Percentiles rank a stretch among this genome's conserved stretches.
Conservation (phyloP, 345 rosid genomes). For the Chamaenerion angustifolium region DNA sequence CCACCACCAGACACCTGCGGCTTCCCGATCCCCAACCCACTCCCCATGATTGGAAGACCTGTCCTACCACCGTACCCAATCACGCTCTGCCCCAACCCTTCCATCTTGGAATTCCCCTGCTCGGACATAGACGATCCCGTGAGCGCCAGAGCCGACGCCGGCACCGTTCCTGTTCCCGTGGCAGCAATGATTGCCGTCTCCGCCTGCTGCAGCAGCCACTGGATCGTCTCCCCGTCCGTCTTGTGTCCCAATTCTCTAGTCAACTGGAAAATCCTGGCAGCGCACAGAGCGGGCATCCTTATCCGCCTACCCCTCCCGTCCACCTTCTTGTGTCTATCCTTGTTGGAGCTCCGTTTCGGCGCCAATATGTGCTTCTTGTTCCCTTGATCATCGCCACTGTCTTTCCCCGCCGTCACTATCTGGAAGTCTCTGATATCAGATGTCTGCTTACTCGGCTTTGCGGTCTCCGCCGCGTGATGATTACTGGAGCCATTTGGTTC, state of each 20-base stretch:
- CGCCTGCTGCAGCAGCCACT: slow-evolving; percentile 55
- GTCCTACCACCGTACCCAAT: slow-evolving; percentile 18
- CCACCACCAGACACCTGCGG: not conserved
- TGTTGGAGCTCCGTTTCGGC: slow-evolving; percentile 49
- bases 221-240: slow-evolving; percentile 76
- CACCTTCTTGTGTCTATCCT: slow-evolving; percentile 63
- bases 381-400: slow-evolving; percentile 11
- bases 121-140: slow-evolving; percentile 38
- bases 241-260: too few relatives aligned
- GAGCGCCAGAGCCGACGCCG: slow-evolving; percentile 38
- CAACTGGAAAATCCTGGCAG: too few relatives aligned
- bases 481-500: slow-evolving; percentile 34
- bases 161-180: slow-evolving; percentile 61
- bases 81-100: slow-evolving; percentile 22
- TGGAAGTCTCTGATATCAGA: slow-evolving; percentile 35
- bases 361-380: slow-evolving; percentile 29
- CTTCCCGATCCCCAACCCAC: slow-evolving; percentile 9
- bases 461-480: slow-evolving; percentile 12
- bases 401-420: slow-evolving; percentile 19
- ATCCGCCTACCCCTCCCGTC: too few relatives aligned
- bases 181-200: slow-evolving; percentile 55
- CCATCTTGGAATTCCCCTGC: slow-evolving; percentile 29
- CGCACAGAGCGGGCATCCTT: too few relatives aligned
- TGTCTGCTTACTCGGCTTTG: slow-evolving; percentile 23
- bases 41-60: not conserved